Evolutionary conservation across 148 eudicot genomes (phyloP).

Genomic region (Fagopyrum esculentum): DNA sequence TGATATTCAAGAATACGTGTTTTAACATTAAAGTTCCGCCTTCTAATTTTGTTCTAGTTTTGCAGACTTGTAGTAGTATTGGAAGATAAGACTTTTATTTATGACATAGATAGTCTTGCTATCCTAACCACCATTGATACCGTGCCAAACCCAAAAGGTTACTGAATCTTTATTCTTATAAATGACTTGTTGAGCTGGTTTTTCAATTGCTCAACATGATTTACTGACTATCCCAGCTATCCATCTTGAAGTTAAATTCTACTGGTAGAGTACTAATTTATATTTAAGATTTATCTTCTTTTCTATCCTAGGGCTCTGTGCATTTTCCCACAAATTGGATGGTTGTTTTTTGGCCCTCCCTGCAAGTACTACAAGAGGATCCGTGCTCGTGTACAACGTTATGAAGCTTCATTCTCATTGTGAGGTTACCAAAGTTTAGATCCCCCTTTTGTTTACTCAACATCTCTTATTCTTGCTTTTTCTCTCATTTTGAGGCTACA

Average conservation of each 20-base stretch:
- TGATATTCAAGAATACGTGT: background rate
- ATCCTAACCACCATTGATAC: slow-evolving; percentile 77
- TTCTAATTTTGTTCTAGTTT: slow-evolving; percentile 4
- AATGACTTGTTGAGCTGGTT: background rate
- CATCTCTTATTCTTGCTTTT: background rate
- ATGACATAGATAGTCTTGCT: slow-evolving; percentile 57
- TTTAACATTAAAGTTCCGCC: background rate
- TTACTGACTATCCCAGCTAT: background rate
- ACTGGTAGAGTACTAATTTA: background rate
- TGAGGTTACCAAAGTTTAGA: slow-evolving; percentile 46
- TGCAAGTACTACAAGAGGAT: slow-evolving; percentile 70
- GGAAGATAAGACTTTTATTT: slow-evolving; percentile 69
- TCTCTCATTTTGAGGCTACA: background rate
- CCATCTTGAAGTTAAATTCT: background rate
- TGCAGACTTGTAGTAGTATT: slow-evolving; percentile 84
- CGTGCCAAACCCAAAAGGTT: slow-evolving; percentile 81
- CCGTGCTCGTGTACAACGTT: slow-evolving; percentile 73
- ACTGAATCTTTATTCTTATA: slow-evolving; percentile 11
- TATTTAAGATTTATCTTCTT: background rate
- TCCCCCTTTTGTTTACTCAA: background rate
- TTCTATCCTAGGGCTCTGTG: slow-evolving; percentile 64
- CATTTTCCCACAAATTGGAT: slow-evolving; percentile 71
- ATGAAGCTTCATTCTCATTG: slow-evolving; percentile 84
- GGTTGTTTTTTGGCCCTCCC: slow-evolving; percentile 94
- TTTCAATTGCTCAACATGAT: background rate